Conservation (phyloP, 768 basidiomycete genomes). For the Naematelia encephala region DNA sequence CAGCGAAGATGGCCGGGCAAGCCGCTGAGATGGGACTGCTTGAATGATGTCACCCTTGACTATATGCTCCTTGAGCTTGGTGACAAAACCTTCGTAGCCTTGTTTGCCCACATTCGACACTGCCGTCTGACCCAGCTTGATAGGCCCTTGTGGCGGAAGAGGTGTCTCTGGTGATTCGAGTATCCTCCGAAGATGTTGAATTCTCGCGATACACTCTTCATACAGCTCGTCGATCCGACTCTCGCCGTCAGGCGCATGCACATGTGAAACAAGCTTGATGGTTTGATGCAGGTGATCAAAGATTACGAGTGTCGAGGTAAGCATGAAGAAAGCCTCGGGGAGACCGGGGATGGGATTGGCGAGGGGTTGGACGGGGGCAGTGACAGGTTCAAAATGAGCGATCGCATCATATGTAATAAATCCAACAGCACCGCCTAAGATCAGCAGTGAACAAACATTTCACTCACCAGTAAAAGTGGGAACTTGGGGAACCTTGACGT, state of each 20-base stretch:
- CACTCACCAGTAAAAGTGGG: slow-evolving; percentile 74
- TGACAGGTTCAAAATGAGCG: slow-evolving; percentile 90
- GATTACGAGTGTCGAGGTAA: slow-evolving; percentile 89
- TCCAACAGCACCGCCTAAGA: slow-evolving; percentile 84
- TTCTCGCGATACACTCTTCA: slow-evolving; percentile 77
- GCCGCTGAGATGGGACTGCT: slow-evolving; percentile 91
- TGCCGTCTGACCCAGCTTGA: slow-evolving; percentile 56
- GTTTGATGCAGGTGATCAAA: slow-evolving; percentile 96
- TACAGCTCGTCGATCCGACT: slow-evolving; percentile 74
- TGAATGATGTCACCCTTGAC: slow-evolving; percentile 97
- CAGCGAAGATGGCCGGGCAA: slow-evolving; percentile 75
- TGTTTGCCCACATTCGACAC: slow-evolving; percentile 88
- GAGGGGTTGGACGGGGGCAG: slow-evolving; percentile 56
- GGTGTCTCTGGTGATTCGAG: slow-evolving; percentile 60
- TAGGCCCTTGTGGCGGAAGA: slow-evolving; percentile 57
- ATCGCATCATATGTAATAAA: slow-evolving; percentile 97
- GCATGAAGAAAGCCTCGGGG: slow-evolving; percentile 92
- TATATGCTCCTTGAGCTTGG: slow-evolving; percentile 87
- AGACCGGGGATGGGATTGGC: slow-evolving; percentile 77
- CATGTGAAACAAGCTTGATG: slow-evolving; percentile 92
- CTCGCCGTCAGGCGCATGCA: slow-evolving; percentile 70
- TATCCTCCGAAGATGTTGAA: slow-evolving; percentile 71
- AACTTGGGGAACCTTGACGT: slow-evolving; percentile 84
- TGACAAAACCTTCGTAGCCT: slow-evolving; percentile 89
- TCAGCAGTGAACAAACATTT: not conserved